Base-by-base conservation (phyloP, 306 rosid genomes). In the Betula pendula region DNA sequence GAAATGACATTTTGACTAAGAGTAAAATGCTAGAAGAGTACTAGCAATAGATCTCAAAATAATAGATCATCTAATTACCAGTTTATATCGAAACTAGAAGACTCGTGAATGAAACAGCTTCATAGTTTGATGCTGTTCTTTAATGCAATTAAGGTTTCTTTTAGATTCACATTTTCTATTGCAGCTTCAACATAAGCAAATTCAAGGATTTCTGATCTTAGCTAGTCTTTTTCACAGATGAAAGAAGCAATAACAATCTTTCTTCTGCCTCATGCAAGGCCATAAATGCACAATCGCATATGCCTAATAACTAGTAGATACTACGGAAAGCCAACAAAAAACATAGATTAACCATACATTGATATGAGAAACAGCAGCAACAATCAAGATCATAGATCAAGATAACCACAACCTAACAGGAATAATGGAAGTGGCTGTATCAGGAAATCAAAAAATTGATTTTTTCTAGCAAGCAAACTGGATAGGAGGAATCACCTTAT, bases 401-500 rank as follows among this genome's bases (percentile, higher is more conserved):
- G 20, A 66, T 65, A 19, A 42, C 25, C 25, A 38, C 27, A 66
- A 65, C n/a, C 43, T 9, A 16, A 15, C 43, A 47, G 71, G 38
- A 15, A 29, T 19, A 38, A 38, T n/a, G 58, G 8, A 63, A 71
- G 66, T 22, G 17, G 11, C 65, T 33, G 35, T 49, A 72, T 66
- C 13, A 3, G 17, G n/a, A 66, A 14, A 66, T 35, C 44, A 19
- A 66, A 10, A n/a, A 14, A 42, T 16, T 43, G 42, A n/a, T n/a
- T n/a, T n/a, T 24, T 27, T 66, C 78, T 44, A 44, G 74, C 48
- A 68, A 79, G 49, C 58, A 78, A 77, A 72, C 56, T 49, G 51
- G 47, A 67, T 49, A 14, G 75, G 74, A 77, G 55, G 25, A 47
- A 65, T 73, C 62, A 79, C 85, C 83, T 76, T 42, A 71, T 14